These are phyloP conservation scores for Colletotrichum limetticola DNA, from an alignment of 2,329 filamentous ascomycete genomes.

Conservation along the genomic window DNA sequence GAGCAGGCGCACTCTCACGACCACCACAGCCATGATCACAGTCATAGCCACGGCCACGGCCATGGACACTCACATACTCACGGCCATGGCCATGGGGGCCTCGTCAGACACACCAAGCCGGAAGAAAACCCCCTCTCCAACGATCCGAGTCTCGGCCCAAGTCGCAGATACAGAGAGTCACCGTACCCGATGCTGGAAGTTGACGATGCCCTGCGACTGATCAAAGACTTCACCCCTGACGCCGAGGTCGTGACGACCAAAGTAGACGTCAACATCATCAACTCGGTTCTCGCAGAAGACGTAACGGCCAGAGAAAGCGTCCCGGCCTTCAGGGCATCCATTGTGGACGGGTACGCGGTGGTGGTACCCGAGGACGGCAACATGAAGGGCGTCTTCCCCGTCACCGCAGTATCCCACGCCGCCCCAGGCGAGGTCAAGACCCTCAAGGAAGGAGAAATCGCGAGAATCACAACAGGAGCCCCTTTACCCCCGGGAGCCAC, in stretches of 20 bases:
- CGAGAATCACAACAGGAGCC: slow-evolving; percentile 93
- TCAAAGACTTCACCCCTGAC: slow-evolving; percentile 77
- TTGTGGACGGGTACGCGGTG: slow-evolving; percentile 95
- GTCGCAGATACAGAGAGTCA: slow-evolving; percentile 81
- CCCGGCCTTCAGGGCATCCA: slow-evolving; percentile 93
- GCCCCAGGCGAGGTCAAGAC: slow-evolving; percentile 74
- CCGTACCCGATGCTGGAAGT: slow-evolving; percentile 94
- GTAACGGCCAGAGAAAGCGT: slow-evolving; percentile 85
- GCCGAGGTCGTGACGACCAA: slow-evolving; percentile 66
- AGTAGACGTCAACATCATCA: slow-evolving; percentile 75
- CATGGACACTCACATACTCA: slow-evolving; percentile 63
- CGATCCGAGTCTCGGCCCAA: slow-evolving; percentile 69
- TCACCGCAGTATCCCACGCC: slow-evolving; percentile 88
- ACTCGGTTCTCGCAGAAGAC: slow-evolving; percentile 84
- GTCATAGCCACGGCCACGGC: slow-evolving; percentile 45
- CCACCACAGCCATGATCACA: slow-evolving; percentile 55
- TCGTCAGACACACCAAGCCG: slow-evolving; percentile 78
- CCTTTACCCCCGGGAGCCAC: slow-evolving; percentile 89
- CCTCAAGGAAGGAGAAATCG: slow-evolving; percentile 79
- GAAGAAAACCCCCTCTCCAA: slow-evolving; percentile 68
- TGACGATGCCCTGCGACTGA: slow-evolving; percentile 78
- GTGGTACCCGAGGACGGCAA: slow-evolving; percentile 71
- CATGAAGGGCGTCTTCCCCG: slow-evolving; percentile 84
- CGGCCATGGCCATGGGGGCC: slow-evolving; percentile 70
- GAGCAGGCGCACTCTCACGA: slow-evolving; percentile 58